These are phyloP conservation scores for Cladophialophora exuberans DNA, from an alignment of 2,329 filamentous ascomycete species.

Conservation along the genomic window DNA sequence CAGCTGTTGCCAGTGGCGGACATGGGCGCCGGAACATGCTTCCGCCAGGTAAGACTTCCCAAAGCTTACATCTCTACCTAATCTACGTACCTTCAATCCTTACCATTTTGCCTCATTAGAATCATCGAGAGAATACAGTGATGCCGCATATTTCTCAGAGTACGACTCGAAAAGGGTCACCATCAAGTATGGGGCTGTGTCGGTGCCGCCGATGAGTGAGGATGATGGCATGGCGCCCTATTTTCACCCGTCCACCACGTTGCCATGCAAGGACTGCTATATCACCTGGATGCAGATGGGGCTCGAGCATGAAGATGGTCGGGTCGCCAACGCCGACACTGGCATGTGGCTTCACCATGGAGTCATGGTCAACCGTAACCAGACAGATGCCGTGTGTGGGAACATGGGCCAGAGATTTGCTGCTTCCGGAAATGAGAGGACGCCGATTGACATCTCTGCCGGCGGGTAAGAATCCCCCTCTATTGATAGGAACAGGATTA, in stretches of 20 bases:
- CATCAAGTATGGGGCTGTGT: slow-evolving; percentile 14
- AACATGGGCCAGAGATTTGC: slow-evolving; percentile 10
- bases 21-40: slow-evolving; percentile 3
- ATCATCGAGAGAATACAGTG: not conserved
- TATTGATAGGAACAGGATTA: too few species aligned
- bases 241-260: slow-evolving; percentile 7
- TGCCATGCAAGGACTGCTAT: slow-evolving; percentile 26
- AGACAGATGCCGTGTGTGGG: slow-evolving; percentile 10
- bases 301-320: slow-evolving; percentile 38
- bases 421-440: slow-evolving; percentile 13
- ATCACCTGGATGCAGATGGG: slow-evolving; percentile 35
- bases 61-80: not conserved
- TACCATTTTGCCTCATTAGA: not conserved
- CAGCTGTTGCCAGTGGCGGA: not conserved
- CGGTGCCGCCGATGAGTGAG: slow-evolving; percentile 20
- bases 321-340: slow-evolving; percentile 38
- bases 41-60: not conserved
- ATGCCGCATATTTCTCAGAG: slow-evolving; percentile 3
- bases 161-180: slow-evolving; percentile 8
- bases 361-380: slow-evolving; percentile 22
- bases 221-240: slow-evolving; percentile 17
- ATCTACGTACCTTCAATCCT: not conserved
- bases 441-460: slow-evolving; percentile 7
- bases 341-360: slow-evolving; percentile 38
- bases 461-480: slow-evolving; percentile 5